Base-by-base conservation (phyloP, 768 basidiomycete species). In the Plicaturopsis crispa region DNA sequence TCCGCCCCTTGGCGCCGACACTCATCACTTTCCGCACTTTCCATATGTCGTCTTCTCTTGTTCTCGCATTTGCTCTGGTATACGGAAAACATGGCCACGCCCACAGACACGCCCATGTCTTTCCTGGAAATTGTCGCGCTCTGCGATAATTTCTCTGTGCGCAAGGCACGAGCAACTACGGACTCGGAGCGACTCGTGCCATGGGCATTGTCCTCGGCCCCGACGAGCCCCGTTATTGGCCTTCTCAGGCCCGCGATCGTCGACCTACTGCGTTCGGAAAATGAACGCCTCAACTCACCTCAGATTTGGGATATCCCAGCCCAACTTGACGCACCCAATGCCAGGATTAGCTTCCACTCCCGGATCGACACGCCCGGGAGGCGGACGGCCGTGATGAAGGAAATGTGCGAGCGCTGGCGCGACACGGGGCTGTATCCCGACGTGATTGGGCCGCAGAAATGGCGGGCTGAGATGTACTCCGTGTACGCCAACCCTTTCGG, bases 381-480 rank as follows among this genome's bases (percentile, higher is more conserved):
- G 48, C 75, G 87, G 31, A 80, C 78, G 5, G 62, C 55, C 2
- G 73, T 66, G 6, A 72, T 90, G 67, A 70, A 66, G 43, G 75
- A 72, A 45, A 57, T 89, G 13, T 85, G 82, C 54, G 76, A 79
- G 54, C 70, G 75, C 31, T 91, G 88, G 88, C 72, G 84, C 31
- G 80, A 84, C 50, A 62, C 56, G 4, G 76, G 70, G 5, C 50
- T 75, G 20, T 86, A 81, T 47, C 50, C 70, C 13, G 72, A 78
- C 37, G 66, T 79, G 21, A 83, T 87, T 54, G 82, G 84, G 4
- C 78, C 75, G 12, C 67, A 57, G 46, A 84, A 91, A 40, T 97
- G 94, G 93, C 67, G 93, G 32, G 66, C 71, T 41, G 96, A 99
- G 66, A 59, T 76, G 54, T 98, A 96, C 52, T 70, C 84, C 17